A percentile compares a stretch with the other conserved stretches of the same genome.
These are phyloP conservation scores for Scutellaria galericulata DNA, from an alignment of 257 asterid genomes.

Conservation along the genomic window DNA sequence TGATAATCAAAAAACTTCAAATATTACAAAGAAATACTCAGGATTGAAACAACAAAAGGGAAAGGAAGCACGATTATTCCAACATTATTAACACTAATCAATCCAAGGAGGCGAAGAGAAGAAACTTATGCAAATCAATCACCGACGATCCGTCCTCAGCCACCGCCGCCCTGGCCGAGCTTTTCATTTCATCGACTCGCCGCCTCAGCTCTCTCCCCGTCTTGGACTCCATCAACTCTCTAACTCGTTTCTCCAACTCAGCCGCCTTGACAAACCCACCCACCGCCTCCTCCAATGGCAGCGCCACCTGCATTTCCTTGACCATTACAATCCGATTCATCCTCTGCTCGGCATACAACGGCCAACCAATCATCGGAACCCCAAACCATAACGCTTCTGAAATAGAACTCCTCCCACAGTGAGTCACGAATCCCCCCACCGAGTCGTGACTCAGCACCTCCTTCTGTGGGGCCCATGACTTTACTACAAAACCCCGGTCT, in stretches of 20 bases:
- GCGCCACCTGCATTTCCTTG: slow-evolving; percentile 56
- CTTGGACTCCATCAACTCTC: slow-evolving; percentile 46
- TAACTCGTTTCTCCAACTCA: slow-evolving; percentile 49
- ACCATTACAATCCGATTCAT: slow-evolving; percentile 45
- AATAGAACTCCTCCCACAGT: slow-evolving; percentile 67
- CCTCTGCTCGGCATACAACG: slow-evolving; percentile 66
- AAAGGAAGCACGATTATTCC: no score
- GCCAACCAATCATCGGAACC: slow-evolving; percentile 68
- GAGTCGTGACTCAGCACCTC: slow-evolving; percentile 55
- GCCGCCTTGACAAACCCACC: slow-evolving; percentile 49
- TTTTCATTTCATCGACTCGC: slow-evolving; percentile 31
- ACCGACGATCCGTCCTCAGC: slow-evolving; percentile 29
- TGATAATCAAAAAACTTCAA: no score
- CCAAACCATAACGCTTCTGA: slow-evolving; percentile 58
- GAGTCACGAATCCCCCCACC: slow-evolving; percentile 71
- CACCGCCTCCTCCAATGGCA: slow-evolving; percentile 37
- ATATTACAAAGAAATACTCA: no score
- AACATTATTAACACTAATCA: no score
- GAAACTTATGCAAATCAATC: no score
- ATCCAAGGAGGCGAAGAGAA: no score
- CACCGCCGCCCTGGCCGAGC: slow-evolving; percentile 29
- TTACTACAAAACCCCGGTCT: slow-evolving; percentile 47
- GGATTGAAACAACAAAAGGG: no score
- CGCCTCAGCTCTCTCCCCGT: slow-evolving; percentile 36
- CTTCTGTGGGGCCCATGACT: slow-evolving; percentile 64